Conservation (phyloP, 495 filamentous ascomycete genomes). For the Daldinia childiae region DNA sequence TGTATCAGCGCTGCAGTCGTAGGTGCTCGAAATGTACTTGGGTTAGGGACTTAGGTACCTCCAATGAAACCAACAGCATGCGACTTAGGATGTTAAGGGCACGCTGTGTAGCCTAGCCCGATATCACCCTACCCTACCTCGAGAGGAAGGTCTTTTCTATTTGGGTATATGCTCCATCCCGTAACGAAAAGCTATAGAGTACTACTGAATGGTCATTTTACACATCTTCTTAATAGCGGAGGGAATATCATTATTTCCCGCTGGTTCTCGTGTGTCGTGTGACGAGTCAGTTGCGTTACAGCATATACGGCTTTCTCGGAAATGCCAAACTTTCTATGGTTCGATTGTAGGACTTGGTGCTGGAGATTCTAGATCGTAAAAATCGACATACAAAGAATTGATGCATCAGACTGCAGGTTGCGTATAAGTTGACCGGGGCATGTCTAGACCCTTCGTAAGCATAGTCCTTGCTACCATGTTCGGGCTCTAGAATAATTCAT, state of each 20-base stretch:
- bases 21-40: neutral
- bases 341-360: conserved; percentile 30
- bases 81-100: neutral
- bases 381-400: conserved; percentile 22
- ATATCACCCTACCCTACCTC: neutral
- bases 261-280: conserved; percentile 22
- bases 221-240: neutral
- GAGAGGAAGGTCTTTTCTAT: neutral
- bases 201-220: neutral
- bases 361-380: conserved; percentile 36
- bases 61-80: neutral
- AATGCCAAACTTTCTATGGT: conserved; percentile 20
- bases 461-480: neutral
- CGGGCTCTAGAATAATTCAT: conserved; percentile 5
- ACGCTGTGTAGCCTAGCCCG: neutral
- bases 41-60: too few relatives aligned
- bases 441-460: conserved; percentile 7
- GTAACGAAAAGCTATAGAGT: neutral
- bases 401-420: conserved; percentile 23
- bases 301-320: conserved; percentile 15
- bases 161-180: neutral
- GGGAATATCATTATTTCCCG: neutral
- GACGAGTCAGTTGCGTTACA: conserved; percentile 17
- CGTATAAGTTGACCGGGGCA: neutral
- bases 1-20: neutral